Base-by-base conservation (phyloP, 352 stramenopile genomes). In the Globisporangium parvum region DNA sequence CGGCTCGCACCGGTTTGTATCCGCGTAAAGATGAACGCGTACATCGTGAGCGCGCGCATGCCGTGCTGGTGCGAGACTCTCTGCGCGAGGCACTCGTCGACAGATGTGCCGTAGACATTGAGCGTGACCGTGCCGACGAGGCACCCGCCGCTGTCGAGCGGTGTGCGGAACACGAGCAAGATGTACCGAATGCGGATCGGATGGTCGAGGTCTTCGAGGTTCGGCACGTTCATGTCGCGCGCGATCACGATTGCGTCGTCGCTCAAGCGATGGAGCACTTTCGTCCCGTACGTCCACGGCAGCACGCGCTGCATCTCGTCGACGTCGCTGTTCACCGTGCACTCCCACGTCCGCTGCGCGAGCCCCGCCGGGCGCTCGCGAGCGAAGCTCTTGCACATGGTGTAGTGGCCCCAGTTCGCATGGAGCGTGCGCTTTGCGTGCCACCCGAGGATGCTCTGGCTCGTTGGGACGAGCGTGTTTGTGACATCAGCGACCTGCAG, bases 371-470 rank as follows among this genome's bases (percentile, higher is more conserved):
- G 48, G 20, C 42, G 53, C 39, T 79, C 67, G 21, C 68, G 51
- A 4, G 56, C 49, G 41, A 85, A 82, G 26, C 63, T 60, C 66
- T 82, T 85, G 18, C 57, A 65, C 58, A 80, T 66, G 26, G 67
- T 65, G 51, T 78, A 85, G 51, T 75, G 63, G 6, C 67, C 70
- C 71, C 70, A 85, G 26, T 64, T 63, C 18, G 48, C 42, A 21
- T 76, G 62, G 28, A 85, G 56, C 10, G 55, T 62, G 47, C 74
- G 70, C 55, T 71, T 69, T 44, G 74, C 65, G 0, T 51, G 51
- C 75, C 75, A 85, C 23, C 75, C 75, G 11, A 85, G 60, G 33
- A 85, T 60, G 2, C 35, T 40, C 47, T 79, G 71, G 23, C 54
- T 33, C 0, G 11, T 51, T 4, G 51, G 9, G 20, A 62, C 51